Conservation (phyloP, 2,329 filamentous ascomycete species). For the Fusarium sp. region DNA sequence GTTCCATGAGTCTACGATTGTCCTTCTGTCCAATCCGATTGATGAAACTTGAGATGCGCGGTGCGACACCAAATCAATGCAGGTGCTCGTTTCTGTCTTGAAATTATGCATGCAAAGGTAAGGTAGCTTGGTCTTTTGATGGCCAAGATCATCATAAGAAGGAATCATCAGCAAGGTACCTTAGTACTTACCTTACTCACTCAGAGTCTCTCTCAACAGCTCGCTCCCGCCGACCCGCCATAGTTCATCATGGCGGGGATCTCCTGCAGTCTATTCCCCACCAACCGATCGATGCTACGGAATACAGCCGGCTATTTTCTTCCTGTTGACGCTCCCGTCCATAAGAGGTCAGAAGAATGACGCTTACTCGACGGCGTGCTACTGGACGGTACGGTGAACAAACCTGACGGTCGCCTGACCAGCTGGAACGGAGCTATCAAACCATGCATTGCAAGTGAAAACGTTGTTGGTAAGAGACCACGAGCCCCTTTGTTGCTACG, state of each 20-base stretch:
- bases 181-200: not conserved
- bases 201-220: slow-evolving; percentile 2
- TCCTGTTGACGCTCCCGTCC: slow-evolving; percentile 27
- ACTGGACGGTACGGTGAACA: slow-evolving; percentile 35
- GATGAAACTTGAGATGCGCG: slow-evolving; percentile 13
- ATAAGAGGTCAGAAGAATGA: slow-evolving; percentile 39
- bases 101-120: not conserved
- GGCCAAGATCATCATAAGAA: not conserved
- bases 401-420: slow-evolving; percentile 29
- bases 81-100: not conserved
- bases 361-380: slow-evolving; percentile 42
- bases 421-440: slow-evolving; percentile 18
- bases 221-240: slow-evolving; percentile 16
- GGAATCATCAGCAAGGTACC: not conserved
- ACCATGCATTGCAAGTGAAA: slow-evolving; percentile 22
- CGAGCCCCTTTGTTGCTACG: not conserved
- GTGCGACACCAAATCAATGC: slow-evolving; percentile 5
- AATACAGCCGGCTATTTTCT: slow-evolving; percentile 15
- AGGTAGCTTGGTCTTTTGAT: not conserved
- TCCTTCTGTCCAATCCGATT: not conserved
- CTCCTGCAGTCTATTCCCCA: slow-evolving; percentile 36
- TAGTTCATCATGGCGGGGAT: slow-evolving; percentile 33
- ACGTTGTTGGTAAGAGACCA: not conserved
- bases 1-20: slow-evolving; percentile 12
- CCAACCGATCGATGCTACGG: slow-evolving; percentile 36